Conservation (phyloP, 1,284 basidiomycete species). For the Ustilago sp. region DNA sequence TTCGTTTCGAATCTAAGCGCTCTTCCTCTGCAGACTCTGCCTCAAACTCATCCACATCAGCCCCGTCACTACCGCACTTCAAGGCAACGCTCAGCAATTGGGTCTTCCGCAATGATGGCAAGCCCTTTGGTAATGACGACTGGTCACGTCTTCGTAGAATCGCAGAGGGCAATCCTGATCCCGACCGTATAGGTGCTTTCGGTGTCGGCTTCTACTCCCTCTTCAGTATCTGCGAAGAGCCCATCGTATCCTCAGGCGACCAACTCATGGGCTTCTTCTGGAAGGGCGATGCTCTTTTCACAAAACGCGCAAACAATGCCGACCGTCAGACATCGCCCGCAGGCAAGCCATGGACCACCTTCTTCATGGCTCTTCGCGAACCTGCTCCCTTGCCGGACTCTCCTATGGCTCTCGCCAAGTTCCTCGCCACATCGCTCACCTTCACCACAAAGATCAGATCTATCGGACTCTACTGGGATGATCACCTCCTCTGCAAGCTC, state of each 20-base stretch:
- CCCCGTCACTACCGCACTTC: conserved; percentile 66
- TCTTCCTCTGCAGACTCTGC: conserved; percentile 16
- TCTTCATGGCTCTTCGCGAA: conserved; percentile 90
- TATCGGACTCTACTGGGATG: conserved; percentile 76
- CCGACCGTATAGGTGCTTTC: conserved; percentile 72
- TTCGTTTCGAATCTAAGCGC: conserved; percentile 62
- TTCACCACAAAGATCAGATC: conserved; percentile 87
- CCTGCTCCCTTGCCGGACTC: conserved; percentile 82
- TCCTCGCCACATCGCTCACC: conserved; percentile 90
- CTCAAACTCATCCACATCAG: background rate
- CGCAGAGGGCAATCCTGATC: conserved; percentile 73
- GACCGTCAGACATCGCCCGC: conserved; percentile 41
- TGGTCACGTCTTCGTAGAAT: conserved; percentile 68
- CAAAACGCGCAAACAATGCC: conserved; percentile 56
- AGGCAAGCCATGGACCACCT: conserved; percentile 81
- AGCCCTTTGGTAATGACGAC: conserved; percentile 64
- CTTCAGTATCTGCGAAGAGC: conserved; percentile 78
- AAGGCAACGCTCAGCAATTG: conserved; percentile 69
- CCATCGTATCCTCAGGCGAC: conserved; percentile 88
- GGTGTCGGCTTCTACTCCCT: conserved; percentile 74
- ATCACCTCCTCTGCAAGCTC: conserved; percentile 80
- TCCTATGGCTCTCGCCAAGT: conserved; percentile 85
- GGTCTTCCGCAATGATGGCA: conserved; percentile 85
- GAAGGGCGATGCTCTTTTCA: conserved; percentile 74
- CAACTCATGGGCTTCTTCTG: conserved; percentile 93